Evolutionary conservation across 768 basidiomycete genomes (phyloP), one percentile per base, ranked within the genome.

Genomic region (Melanogaster broomeanus): DNA sequence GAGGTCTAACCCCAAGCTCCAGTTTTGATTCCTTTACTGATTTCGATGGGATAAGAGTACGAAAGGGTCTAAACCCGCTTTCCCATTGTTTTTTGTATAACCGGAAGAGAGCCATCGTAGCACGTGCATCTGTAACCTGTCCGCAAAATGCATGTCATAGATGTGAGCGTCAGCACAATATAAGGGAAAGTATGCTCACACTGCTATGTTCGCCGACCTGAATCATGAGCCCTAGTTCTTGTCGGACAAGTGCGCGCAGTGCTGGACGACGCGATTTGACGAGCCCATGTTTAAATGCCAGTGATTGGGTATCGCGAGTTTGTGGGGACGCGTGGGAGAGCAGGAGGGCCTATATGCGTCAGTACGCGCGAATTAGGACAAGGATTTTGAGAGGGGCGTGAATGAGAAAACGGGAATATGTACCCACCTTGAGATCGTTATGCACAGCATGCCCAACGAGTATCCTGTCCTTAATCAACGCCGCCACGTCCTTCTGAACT

Each of bases 31-130:
- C 51, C 22, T 37, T 42, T 46, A 44, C 48, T 33, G 35, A 34
- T 43, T 16, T 41, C 34, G n/a, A 21, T 10, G 38, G 42, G 16
- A 25, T 49, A 40, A 25, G 42, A 41, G 38, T 27, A 21, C 33
- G 56, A 21, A 43, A 22, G 24, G 45, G 39, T 42, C 42, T 60
- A 24, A 54, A 56, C 19, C 77, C 75, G 51, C 76, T 76, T 58
- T 98, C 95, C 92, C 92, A 98, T 42, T 82, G 77, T 45, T 83
- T 84, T 59, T 88, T 85, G 67, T 94, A 79, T 16, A 95, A 63
- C 7, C 93, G 80, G 67, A 89, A 98, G 34, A 98, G 74, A 0
- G 93, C 95, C 93, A 99, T 97, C 0, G 94, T 90, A 0, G 95
- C 96, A 45, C 95, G 80, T 1, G 95, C 93, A 65, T 98, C 95